phyloP scores from a whole-genome alignment of 2,329 filamentous ascomycete species.

The Claviceps paspali region DNA sequence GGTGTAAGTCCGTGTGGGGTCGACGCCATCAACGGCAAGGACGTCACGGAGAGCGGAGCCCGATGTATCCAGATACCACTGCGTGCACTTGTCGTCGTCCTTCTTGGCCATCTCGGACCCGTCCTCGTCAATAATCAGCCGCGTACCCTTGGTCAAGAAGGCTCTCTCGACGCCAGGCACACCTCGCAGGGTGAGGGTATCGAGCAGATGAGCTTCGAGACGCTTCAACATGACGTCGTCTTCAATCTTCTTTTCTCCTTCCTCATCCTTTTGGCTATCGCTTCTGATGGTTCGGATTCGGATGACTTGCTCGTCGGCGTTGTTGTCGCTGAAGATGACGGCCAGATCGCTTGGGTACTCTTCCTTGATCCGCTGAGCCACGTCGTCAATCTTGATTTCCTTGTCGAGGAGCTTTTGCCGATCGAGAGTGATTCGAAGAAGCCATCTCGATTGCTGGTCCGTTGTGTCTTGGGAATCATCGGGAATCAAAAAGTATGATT shows the following conservation, averaged over 20 bases:
- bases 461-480: constrained; percentile 50
- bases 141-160: constrained; percentile 74
- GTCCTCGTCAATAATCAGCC: constrained; percentile 49
- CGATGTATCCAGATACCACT: constrained; percentile 93
- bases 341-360: constrained; percentile 74
- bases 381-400: constrained; percentile 78
- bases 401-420: constrained; percentile 93
- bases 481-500: constrained; percentile 90
- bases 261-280: constrained; percentile 59
- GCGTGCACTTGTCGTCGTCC: constrained; percentile 59
- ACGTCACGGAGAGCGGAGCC: constrained; percentile 78
- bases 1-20: constrained; percentile 72
- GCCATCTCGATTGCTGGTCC: constrained; percentile 80
- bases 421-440: constrained; percentile 84
- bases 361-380: constrained; percentile 77
- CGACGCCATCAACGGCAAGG: constrained; percentile 74
- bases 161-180: constrained; percentile 78
- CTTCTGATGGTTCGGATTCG: constrained; percentile 69
- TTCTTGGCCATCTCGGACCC: constrained; percentile 63
- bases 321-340: constrained; percentile 95
- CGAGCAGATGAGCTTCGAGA: constrained; percentile 78
- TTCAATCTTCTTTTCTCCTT: constrained; percentile 45
- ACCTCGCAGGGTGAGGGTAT: constrained; percentile 81
- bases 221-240: constrained; percentile 90
- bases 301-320: constrained; percentile 87